These are phyloP conservation scores for Brassica cretica DNA, from an alignment of 345 rosid genomes.

Conservation along the genomic window DNA sequence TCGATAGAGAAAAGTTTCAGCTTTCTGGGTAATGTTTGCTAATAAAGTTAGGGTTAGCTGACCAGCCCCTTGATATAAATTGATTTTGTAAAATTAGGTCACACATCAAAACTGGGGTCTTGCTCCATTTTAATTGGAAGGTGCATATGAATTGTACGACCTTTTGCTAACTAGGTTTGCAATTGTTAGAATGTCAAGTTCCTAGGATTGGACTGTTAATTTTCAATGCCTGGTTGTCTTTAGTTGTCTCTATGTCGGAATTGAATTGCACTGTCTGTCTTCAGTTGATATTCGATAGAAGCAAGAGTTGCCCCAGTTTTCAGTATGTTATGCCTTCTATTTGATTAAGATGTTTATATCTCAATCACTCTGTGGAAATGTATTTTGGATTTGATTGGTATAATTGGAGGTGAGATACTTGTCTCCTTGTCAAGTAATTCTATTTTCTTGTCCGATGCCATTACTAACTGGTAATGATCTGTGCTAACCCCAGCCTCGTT, in stretches of 20 bases:
- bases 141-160: background rate
- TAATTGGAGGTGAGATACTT: background rate
- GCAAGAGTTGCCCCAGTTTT: background rate
- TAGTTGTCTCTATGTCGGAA: background rate
- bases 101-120: background rate
- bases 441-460: background rate
- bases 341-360: slow-evolving; percentile 8
- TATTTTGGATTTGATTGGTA: slow-evolving; percentile 24
- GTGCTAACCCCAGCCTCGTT: background rate
- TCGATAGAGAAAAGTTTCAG: background rate
- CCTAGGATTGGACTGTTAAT: background rate
- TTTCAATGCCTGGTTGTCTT: background rate
- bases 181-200: slow-evolving; percentile 12
- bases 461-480: background rate
- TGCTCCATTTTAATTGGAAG: slow-evolving; percentile 12
- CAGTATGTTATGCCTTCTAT: background rate
- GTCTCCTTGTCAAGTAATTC: background rate
- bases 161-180: background rate
- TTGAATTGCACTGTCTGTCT: background rate
- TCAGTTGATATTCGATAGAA: background rate
- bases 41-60: slow-evolving; percentile 31
- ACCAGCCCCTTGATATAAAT: background rate
- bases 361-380: slow-evolving; percentile 18
- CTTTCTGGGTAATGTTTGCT: slow-evolving; percentile 14
- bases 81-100: slow-evolving; percentile 29